Evolutionary conservation across 208 protist genomes (phyloP).

Genomic region (Leishmania aethiopica): DNA sequence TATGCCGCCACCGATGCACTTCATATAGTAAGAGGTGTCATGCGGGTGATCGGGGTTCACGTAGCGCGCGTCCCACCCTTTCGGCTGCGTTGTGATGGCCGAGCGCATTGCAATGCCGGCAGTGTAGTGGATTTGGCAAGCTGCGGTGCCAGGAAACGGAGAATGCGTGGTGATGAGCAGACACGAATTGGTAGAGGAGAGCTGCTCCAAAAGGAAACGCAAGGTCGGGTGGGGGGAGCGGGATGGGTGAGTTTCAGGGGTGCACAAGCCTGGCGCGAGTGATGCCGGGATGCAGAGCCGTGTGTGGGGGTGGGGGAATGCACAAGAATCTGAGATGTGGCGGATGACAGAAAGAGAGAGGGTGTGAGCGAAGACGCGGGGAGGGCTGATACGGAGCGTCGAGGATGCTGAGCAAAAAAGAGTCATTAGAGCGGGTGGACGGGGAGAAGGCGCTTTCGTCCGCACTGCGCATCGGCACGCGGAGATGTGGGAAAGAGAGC

Average conservation of each 20-base stretch:
- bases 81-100: constrained; percentile 14
- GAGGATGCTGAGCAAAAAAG: background rate
- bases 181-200: background rate
- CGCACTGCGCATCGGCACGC: background rate
- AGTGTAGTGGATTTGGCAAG: background rate
- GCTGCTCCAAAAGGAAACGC: background rate
- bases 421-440: background rate
- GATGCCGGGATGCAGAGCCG: background rate
- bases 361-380: background rate
- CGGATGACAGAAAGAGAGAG: background rate
- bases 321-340: background rate
- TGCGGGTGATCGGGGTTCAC: constrained; percentile 70
- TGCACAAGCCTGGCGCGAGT: background rate
- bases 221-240: background rate
- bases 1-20: constrained; percentile 93
- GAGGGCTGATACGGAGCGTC: background rate
- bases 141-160: background rate
- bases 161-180: background rate
- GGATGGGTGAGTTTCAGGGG: background rate
- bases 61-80: constrained; percentile 80
- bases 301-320: background rate
- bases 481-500: background rate
- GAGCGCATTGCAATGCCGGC: background rate
- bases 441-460: background rate
- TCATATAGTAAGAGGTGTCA: constrained; percentile 90